These are phyloP conservation scores for Polyporus arcularius DNA, from an alignment of 768 basidiomycete genomes.

Conservation along the genomic window DNA sequence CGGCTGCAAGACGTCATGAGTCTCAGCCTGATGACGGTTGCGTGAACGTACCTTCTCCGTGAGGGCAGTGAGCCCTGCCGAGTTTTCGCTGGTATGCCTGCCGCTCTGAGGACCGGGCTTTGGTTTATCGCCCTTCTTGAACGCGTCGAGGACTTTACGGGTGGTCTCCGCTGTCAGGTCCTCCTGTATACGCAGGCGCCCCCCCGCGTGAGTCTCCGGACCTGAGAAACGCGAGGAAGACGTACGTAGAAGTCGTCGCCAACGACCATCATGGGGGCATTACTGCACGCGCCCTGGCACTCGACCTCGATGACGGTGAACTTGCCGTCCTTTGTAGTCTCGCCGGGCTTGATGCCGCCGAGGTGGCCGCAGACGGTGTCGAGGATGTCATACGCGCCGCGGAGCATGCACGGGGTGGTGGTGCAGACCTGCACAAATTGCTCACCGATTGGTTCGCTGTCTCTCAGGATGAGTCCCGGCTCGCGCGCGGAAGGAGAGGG, in stretches of 20 bases:
- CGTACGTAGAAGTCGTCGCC: constrained; percentile 96
- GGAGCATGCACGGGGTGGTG: constrained; percentile 96
- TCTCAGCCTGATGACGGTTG: constrained; percentile 9
- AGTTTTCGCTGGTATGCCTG: constrained; percentile 88
- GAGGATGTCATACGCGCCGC: constrained; percentile 88
- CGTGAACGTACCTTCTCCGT: constrained; percentile 60
- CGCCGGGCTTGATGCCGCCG: constrained; percentile 80
- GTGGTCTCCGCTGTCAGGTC: constrained; percentile 79
- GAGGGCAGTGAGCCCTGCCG: constrained; percentile 83
- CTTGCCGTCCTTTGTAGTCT: constrained; percentile 94
- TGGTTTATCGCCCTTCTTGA: constrained; percentile 81
- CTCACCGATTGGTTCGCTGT: constrained; percentile 88
- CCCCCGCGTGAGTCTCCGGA: too few relatives aligned
- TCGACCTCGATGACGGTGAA: constrained; percentile 98
- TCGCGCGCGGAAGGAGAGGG: background rate
- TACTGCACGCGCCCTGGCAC: constrained; percentile 97
- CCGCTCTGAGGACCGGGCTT: constrained; percentile 94
- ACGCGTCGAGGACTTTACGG: constrained; percentile 76
- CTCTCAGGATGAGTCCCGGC: background rate
- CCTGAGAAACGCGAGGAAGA: constrained; percentile 5
- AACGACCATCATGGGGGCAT: constrained; percentile 95
- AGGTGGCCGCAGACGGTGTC: constrained; percentile 82
- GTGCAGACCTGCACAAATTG: constrained; percentile 99
- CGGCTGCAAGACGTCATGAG: constrained; percentile 53
- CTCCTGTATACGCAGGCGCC: constrained; percentile 52